Conservation (phyloP, 768 basidiomycete species). For the Artomyces pyxidatus region DNA sequence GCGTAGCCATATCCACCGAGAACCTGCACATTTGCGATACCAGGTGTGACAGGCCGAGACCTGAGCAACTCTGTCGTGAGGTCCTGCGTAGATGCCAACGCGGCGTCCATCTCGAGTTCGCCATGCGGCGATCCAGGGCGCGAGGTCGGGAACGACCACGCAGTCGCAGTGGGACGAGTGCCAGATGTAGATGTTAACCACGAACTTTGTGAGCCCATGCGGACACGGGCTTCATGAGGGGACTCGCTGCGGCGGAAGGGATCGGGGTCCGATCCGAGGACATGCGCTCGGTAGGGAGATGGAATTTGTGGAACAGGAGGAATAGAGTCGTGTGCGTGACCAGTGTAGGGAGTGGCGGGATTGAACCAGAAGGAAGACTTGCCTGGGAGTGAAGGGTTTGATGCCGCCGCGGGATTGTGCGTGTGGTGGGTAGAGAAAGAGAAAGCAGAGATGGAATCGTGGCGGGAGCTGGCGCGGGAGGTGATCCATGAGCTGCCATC, state of each 20-base stretch:
- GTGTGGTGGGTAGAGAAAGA: slow-evolving; percentile 67
- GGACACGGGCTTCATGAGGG: slow-evolving; percentile 34
- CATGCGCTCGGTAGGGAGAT: slow-evolving; percentile 39
- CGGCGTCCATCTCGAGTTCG: slow-evolving; percentile 23
- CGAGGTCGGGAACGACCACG: slow-evolving; percentile 62
- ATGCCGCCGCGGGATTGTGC: slow-evolving; percentile 29
- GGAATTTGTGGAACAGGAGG: slow-evolving; percentile 56
- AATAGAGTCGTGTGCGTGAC: slow-evolving; percentile 32
- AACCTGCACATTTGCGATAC: slow-evolving; percentile 50
- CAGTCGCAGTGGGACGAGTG: slow-evolving; percentile 48
- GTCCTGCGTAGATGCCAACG: slow-evolving; percentile 31
- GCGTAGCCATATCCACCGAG: slow-evolving; percentile 63
- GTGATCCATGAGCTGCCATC: slow-evolving; percentile 82
- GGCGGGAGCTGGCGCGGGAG: slow-evolving; percentile 47
- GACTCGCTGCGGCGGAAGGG: slow-evolving; percentile 56
- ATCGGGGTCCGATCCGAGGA: slow-evolving; percentile 39
- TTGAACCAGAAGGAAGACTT: slow-evolving; percentile 64
- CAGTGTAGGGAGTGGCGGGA: slow-evolving; percentile 29
- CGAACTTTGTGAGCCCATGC: slow-evolving; percentile 60
- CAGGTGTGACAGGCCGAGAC: slow-evolving; percentile 44
- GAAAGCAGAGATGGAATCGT: slow-evolving; percentile 57
- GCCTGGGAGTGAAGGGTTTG: slow-evolving; percentile 26
- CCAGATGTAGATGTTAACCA: slow-evolving; percentile 64
- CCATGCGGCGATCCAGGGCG: slow-evolving; percentile 23
- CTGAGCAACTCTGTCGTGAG: slow-evolving; percentile 33